These are phyloP conservation scores for Wickerhamomyces subpelliculosus DNA, from an alignment of 805 yeast genomes.

Conservation along the genomic window DNA sequence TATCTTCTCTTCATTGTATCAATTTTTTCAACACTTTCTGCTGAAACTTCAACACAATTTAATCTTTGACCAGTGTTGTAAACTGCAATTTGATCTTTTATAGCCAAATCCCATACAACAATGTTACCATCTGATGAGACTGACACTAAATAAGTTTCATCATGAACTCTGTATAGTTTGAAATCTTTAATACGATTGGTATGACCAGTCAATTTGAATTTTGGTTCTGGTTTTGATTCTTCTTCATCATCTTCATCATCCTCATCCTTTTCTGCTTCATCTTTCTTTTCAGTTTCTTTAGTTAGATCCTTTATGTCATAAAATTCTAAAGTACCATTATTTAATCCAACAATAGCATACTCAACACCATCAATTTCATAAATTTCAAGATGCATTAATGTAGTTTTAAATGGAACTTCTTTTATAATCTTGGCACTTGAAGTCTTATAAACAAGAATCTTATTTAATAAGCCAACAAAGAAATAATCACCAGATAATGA, in stretches of 20 bases:
- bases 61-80: constrained; percentile 88
- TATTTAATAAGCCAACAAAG: constrained; percentile 65
- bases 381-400: constrained; percentile 65
- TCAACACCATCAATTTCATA: constrained; percentile 39
- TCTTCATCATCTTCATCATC: constrained; percentile 15
- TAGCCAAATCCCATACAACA: constrained; percentile 76
- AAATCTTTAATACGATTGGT: constrained; percentile 81
- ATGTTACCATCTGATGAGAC: constrained; percentile 92
- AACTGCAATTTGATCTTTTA: constrained; percentile 78
- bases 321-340: constrained; percentile 65
- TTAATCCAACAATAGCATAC: constrained; percentile 59
- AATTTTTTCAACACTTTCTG: constrained; percentile 71
- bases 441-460: constrained; percentile 59
- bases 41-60: constrained; percentile 73
- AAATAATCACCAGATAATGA: constrained; percentile 59
- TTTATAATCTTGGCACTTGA: constrained; percentile 50
- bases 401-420: constrained; percentile 43
- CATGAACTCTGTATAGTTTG: constrained; percentile 33
- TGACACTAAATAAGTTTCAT: constrained; percentile 55
- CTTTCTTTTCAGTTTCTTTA: constrained; percentile 8
- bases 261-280: too few relatives aligned
- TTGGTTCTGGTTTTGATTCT: constrained; percentile 33
- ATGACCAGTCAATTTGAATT: constrained; percentile 68
- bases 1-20: constrained; percentile 59
- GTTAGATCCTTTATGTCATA: constrained; percentile 33